Percentiles rank a stretch among this genome's conserved stretches.
phyloP scores from a whole-genome alignment of 305 asterid species.

The Fraxinus angustifolia region DNA sequence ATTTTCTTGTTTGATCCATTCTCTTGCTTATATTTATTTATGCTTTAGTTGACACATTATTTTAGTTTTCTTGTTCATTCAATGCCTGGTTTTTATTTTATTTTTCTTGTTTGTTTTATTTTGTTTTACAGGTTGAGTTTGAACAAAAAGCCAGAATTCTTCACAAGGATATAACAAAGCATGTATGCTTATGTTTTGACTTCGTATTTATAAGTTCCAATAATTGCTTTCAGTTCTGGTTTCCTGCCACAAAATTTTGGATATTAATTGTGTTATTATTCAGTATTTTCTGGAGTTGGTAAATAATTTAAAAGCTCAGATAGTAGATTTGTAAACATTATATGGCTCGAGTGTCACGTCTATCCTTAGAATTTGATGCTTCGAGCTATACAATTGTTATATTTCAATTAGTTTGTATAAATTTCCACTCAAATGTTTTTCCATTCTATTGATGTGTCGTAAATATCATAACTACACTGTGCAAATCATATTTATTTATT shows the following conservation, averaged over 20 bases:
- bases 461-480: background rate
- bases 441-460: background rate
- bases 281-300: background rate
- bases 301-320: background rate
- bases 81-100: background rate
- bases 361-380: background rate
- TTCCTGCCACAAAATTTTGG: background rate
- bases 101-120: background rate
- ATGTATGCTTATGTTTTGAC: slow-evolving; percentile 33
- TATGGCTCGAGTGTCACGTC: background rate
- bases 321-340: background rate
- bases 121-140: slow-evolving; percentile 43
- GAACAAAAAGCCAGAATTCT: slow-evolving; percentile 42
- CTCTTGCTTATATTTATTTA: background rate
- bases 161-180: slow-evolving; percentile 45
- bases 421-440: background rate
- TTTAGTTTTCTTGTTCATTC: background rate
- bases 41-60: background rate
- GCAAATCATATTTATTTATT: background rate
- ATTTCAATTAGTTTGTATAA: background rate
- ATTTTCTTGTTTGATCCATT: background rate
- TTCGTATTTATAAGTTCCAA: slow-evolving; percentile 12
- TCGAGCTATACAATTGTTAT: background rate
- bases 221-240: slow-evolving; percentile 4
- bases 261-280: background rate